Base-by-base conservation (phyloP, 768 basidiomycete species). In the Tylopilus vinaceipallidus region DNA sequence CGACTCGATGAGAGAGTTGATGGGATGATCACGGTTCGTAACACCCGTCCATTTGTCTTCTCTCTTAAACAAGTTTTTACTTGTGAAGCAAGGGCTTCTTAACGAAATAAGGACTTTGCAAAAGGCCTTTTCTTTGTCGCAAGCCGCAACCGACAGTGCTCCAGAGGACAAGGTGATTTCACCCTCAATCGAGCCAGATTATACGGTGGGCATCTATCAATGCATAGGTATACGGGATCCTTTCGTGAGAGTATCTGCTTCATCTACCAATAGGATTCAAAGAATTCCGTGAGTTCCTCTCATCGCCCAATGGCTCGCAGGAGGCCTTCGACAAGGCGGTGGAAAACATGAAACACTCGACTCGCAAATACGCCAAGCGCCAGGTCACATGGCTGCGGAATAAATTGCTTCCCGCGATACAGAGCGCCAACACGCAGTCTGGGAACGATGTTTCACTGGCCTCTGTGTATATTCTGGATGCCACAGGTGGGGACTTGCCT, bases 311-410 rank as follows among this genome's bases (percentile, higher is more conserved):
- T 13, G 67, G 68, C 3, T 62, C 75, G 35, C 62, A 72, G 53
- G 57, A 70, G 42, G 61, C 69, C 12, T 88, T 86, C 60, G 50
- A 68, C 4, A 69, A 71, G 13, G 88, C 87, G 0, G 70, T 89
- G 7, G 84, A 88, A 36, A 77, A 77, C 9, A 95, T 94, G 85
- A 97, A 98, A 65, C 67, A 78, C 0, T 84, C 88, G 0, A 99
- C 95, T 8, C 75, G 88, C 19, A 87, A 93, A 67, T 99, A 98
- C 64, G 91, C 97, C 0, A 91, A 88, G 63, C 75, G 86, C 33
- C 97, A 99, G 65, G 76, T 95, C 35, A 83, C 86, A 30, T 99
- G 97, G 97, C 84, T 98, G 40, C 77, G 82, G 33, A 91, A 91
- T 63, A 95, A 97, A 67, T 69, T 98, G 13, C 66, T 97, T 30